A percentile compares a stretch with the other conserved stretches of the same genome.
phyloP scores from a whole-genome alignment of 1,284 basidiomycete genomes.

The Neotropicomus parvogracilis region DNA sequence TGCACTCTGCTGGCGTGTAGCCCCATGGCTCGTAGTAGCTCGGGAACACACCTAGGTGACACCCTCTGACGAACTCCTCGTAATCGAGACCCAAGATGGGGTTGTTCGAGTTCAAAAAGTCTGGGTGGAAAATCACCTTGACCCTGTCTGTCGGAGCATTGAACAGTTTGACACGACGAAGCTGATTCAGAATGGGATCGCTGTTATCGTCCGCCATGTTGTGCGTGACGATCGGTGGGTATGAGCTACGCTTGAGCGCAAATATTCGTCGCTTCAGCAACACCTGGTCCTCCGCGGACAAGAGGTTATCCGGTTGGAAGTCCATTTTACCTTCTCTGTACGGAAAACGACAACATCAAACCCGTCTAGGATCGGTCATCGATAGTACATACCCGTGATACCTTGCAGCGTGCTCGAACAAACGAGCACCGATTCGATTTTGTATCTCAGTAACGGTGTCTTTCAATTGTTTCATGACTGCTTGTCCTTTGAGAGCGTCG shows the following conservation, averaged over 20 bases:
- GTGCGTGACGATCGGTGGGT: slow-evolving; percentile 93
- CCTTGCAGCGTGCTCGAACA: slow-evolving; percentile 92
- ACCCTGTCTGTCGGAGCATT: slow-evolving; percentile 82
- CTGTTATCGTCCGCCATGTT: slow-evolving; percentile 94
- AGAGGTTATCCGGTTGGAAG: slow-evolving; percentile 70
- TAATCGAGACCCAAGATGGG: slow-evolving; percentile 96
- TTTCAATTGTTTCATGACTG: slow-evolving; percentile 92
- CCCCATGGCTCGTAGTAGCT: slow-evolving; percentile 96
- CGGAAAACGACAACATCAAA: slow-evolving; percentile 3
- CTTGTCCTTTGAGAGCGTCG: slow-evolving; percentile 97
- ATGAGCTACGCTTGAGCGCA: slow-evolving; percentile 89
- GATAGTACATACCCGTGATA: slow-evolving; percentile 71
- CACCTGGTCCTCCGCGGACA: slow-evolving; percentile 93
- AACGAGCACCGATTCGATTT: slow-evolving; percentile 82
- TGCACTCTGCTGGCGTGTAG: slow-evolving; percentile 83
- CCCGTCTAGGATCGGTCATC: neutral
- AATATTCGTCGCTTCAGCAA: slow-evolving; percentile 94
- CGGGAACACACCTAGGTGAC: slow-evolving; percentile 97
- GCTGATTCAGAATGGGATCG: slow-evolving; percentile 94
- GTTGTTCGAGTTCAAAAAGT: slow-evolving; percentile 97
- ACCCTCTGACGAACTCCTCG: slow-evolving; percentile 97
- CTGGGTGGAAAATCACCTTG: slow-evolving; percentile 97
- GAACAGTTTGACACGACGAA: slow-evolving; percentile 90
- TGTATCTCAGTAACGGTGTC: slow-evolving; percentile 96
- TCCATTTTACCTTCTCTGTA: slow-evolving; percentile 73